Percentiles rank a stretch among this genome's conserved stretches.
These are phyloP conservation scores for Tetracentron sinense DNA, from an alignment of 164 flowering plant species.

Conservation along the genomic window DNA sequence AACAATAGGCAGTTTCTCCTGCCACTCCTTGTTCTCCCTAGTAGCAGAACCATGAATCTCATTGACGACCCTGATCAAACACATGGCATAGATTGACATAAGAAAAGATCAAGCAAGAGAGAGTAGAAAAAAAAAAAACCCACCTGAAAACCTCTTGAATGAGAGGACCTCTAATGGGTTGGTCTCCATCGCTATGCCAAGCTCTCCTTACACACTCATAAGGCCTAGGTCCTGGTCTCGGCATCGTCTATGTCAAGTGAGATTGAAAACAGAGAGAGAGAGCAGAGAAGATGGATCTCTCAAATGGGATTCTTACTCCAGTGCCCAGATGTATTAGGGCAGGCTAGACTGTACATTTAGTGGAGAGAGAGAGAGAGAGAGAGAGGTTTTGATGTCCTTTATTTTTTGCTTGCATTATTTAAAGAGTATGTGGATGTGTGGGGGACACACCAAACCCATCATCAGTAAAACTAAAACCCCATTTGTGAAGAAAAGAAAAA, in stretches of 20 bases:
- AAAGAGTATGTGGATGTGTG: no score
- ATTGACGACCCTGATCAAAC: constrained; percentile 61
- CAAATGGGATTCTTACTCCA: background rate
- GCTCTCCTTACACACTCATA: constrained; percentile 91
- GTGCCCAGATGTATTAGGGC: no score
- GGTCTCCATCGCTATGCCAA: constrained; percentile 97
- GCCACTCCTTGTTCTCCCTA: constrained; percentile 90
- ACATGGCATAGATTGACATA: constrained; percentile 21
- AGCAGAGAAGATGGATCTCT: no score
- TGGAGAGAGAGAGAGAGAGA: background rate
- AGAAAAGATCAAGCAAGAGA: constrained; percentile 5
- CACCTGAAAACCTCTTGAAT: constrained; percentile 96
- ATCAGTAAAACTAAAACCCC: no score
- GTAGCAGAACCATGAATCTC: constrained; percentile 64
- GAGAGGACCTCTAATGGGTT: constrained; percentile 89
- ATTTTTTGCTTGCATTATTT: no score
- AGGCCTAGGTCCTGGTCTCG: constrained; percentile 94
- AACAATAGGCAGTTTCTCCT: constrained; percentile 82
- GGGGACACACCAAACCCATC: no score
- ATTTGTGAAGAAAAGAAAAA: no score
- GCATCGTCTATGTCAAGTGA: constrained; percentile 52
- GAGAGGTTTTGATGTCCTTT: no score
- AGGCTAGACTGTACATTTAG: background rate
- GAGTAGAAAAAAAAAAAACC: constrained; percentile 11
- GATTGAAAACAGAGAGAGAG: background rate